These are phyloP conservation scores for Phytophthora ohioensis DNA, from an alignment of 352 stramenopile species.

Conservation along the genomic window DNA sequence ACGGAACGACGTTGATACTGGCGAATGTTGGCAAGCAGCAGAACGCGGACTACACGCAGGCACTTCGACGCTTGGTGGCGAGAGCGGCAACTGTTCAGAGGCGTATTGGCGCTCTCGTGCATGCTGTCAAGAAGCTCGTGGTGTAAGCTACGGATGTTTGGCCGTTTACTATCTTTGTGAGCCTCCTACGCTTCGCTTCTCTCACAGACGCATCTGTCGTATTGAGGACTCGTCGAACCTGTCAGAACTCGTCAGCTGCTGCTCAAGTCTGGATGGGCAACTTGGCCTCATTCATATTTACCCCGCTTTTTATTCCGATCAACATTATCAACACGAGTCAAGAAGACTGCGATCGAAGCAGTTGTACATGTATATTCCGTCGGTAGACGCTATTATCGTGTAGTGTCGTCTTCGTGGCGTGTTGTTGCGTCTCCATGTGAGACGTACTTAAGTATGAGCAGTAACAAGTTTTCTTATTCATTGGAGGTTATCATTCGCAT, in stretches of 20 bases:
- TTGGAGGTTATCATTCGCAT: not conserved
- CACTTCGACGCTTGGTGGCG: slow-evolving; percentile 63
- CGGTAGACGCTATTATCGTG: slow-evolving; percentile 23
- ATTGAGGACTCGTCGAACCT: not conserved
- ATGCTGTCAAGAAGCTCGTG: slow-evolving; percentile 28
- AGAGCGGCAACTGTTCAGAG: slow-evolving; percentile 58
- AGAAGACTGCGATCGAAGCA: slow-evolving; percentile 30
- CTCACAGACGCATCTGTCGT: slow-evolving; percentile 10
- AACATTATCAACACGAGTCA: slow-evolving; percentile 19
- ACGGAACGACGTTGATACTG: slow-evolving; percentile 69
- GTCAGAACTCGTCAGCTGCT: not conserved
- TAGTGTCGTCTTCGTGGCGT: slow-evolving; percentile 22
- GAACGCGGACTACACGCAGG: slow-evolving; percentile 44
- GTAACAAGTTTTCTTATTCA: slow-evolving; percentile 23
- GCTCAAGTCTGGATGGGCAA: slow-evolving; percentile 9
- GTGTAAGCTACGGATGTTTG: slow-evolving; percentile 14
- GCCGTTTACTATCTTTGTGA: slow-evolving; percentile 26
- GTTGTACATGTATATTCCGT: slow-evolving; percentile 1
- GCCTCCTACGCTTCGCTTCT: not conserved
- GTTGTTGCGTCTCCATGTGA: slow-evolving; percentile 13
- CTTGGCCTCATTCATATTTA: slow-evolving; percentile 33
- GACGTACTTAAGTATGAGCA: slow-evolving; percentile 28
- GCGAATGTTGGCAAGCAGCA: slow-evolving; percentile 55
- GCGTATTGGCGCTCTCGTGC: slow-evolving; percentile 57
- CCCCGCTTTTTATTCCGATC: slow-evolving; percentile 16